Conservation (phyloP, 2,329 filamentous ascomycete genomes). For the Akanthomyces muscarius region DNA sequence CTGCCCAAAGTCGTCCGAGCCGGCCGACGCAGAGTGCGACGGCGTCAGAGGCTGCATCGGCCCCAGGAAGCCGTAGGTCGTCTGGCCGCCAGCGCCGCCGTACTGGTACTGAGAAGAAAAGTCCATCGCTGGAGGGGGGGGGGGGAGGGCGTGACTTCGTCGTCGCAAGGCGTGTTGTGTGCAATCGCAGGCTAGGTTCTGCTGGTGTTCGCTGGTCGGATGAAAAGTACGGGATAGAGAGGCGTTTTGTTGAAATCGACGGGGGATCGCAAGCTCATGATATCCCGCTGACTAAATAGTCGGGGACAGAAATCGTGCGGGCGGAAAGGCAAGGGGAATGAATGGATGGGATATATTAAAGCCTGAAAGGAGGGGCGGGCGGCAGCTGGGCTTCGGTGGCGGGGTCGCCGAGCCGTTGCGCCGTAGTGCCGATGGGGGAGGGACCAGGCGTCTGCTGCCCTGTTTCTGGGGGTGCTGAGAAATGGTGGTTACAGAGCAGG, state of each 20-base stretch:
- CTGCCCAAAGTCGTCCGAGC: constrained; percentile 52
- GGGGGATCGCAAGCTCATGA: not conserved
- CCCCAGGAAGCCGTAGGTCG: constrained; percentile 49
- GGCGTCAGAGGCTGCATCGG: constrained; percentile 51
- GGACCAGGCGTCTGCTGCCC: no score
- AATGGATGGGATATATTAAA: no score
- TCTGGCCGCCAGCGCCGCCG: constrained; percentile 33
- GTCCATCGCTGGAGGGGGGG: constrained; percentile 39
- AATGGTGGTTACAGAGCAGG: no score
- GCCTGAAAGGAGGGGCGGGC: not conserved
- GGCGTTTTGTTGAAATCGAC: no score
- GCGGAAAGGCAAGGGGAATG: no score
- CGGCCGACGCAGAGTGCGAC: constrained; percentile 51
- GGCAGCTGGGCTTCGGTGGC: not conserved
- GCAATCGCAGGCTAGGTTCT: no score
- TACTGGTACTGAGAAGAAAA: constrained; percentile 48
- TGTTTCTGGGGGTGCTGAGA: no score
- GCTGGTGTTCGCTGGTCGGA: no score
- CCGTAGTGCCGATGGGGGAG: not conserved
- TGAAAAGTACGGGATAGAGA: no score
- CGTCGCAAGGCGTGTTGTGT: no score
- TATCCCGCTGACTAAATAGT: not conserved
- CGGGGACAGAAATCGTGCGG: no score
- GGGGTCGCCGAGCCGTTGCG: constrained; percentile 8
- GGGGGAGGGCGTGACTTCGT: no score